A percentile compares a stretch with the other conserved stretches of the same genome.
Evolutionary conservation across 345 rosid genomes (phyloP).

Genomic region (Draba incana): DNA sequence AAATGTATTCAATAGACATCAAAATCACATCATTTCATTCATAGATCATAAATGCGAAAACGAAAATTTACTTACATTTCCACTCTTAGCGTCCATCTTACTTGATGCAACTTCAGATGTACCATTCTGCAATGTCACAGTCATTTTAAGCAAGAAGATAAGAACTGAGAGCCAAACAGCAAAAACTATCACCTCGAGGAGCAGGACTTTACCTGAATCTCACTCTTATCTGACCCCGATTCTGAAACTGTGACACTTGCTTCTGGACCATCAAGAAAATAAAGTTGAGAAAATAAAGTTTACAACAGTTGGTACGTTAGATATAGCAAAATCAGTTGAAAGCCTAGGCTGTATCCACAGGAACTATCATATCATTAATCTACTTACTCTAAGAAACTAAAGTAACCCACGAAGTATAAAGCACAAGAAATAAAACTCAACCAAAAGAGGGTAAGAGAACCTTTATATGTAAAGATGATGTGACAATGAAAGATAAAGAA

Average conservation of each 20-base stretch:
- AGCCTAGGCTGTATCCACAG: constrained; percentile 13
- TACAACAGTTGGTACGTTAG: constrained; percentile 17
- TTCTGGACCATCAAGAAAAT: constrained; percentile 23
- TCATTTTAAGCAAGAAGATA: constrained; percentile 20
- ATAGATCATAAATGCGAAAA: neutral
- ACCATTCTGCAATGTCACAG: constrained; percentile 38
- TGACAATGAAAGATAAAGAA: neutral
- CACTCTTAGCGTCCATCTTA: constrained; percentile 48
- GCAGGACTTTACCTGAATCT: constrained; percentile 54
- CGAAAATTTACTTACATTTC: constrained; percentile 52
- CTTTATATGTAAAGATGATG: constrained; percentile 11
- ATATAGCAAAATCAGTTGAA: constrained; percentile 5
- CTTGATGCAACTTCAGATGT: constrained; percentile 39
- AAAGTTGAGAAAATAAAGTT: constrained; percentile 24
- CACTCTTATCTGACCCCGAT: constrained; percentile 52
- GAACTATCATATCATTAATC: constrained; percentile 13
- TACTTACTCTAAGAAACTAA: constrained; percentile 12
- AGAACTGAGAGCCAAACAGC: constrained; percentile 25
- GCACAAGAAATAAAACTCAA: neutral
- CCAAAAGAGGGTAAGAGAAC: constrained; percentile 3
- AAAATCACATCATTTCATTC: constrained; percentile 11
- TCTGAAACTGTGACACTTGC: constrained; percentile 38
- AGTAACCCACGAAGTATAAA: constrained; percentile 11
- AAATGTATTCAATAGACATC: constrained; percentile 2
- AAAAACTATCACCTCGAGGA: constrained; percentile 10